Percentiles rank a stretch among this genome's conserved stretches.
These are phyloP conservation scores for Aspergillus oerlinghausenensis DNA, from an alignment of 2,329 filamentous ascomycete genomes.

Conservation along the genomic window DNA sequence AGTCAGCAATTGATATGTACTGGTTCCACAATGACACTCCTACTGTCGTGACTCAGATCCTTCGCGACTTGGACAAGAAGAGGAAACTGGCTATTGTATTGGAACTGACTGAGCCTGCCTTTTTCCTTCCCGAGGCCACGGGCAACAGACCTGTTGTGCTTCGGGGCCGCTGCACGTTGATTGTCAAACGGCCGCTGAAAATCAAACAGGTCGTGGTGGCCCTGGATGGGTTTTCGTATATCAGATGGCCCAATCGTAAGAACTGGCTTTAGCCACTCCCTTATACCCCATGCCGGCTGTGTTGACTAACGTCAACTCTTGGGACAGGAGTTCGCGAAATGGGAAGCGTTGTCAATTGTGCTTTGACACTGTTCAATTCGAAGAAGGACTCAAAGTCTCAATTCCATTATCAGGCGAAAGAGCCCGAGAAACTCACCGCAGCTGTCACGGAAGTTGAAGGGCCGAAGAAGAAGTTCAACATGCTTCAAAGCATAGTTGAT, in stretches of 20 bases:
- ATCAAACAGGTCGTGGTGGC: slow-evolving; percentile 9
- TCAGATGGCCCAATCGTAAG: slow-evolving; percentile 14
- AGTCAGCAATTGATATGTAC: no score
- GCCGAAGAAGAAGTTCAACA: neutral
- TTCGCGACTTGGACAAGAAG: neutral
- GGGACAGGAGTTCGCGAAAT: slow-evolving; percentile 7
- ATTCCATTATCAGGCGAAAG: neutral
- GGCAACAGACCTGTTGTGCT: slow-evolving; percentile 12
- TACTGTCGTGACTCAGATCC: neutral
- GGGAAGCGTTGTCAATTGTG: neutral
- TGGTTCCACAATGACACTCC: no score
- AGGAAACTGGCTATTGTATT: slow-evolving; percentile 5
- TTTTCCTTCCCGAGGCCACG: slow-evolving; percentile 10
- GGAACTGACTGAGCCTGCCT: slow-evolving; percentile 8
- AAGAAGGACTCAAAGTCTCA: neutral
- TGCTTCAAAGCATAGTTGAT: neutral
- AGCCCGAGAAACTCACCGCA: neutral
- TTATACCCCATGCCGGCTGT: neutral
- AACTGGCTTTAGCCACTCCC: neutral
- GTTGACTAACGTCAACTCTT: neutral
- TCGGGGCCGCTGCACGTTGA: slow-evolving; percentile 9
- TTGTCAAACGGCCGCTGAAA: slow-evolving; percentile 3
- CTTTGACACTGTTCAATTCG: neutral
- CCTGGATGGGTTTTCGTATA: slow-evolving; percentile 7
- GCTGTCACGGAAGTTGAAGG: neutral